These are phyloP conservation scores for Suillus luteus DNA, from an alignment of 768 basidiomycete genomes.

Conservation along the genomic window DNA sequence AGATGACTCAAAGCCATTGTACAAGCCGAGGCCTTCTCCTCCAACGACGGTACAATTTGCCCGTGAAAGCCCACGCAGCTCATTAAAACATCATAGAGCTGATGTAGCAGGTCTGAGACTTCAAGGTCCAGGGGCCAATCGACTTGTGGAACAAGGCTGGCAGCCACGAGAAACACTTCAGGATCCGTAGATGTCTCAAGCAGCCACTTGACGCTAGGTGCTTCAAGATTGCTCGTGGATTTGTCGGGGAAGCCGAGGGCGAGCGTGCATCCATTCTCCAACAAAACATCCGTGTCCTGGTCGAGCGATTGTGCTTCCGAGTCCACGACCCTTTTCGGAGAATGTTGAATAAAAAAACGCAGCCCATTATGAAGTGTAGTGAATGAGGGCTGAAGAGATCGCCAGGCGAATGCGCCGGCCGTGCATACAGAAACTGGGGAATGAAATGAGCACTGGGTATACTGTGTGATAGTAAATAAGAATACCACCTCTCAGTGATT, in stretches of 20 bases:
- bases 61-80: neutral
- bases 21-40: neutral
- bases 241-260: neutral
- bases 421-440: neutral
- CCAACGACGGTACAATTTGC: neutral
- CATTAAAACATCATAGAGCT: neutral
- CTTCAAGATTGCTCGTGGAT: neutral
- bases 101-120: neutral
- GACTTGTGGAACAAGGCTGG: neutral
- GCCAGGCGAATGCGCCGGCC: neutral
- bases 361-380: neutral
- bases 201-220: conserved; percentile 12
- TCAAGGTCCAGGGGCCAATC: neutral
- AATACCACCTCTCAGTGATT: neutral
- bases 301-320: neutral
- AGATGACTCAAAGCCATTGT: neutral
- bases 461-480: neutral
- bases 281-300: accelerated
- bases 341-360: neutral
- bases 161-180: neutral
- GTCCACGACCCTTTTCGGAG: neutral
- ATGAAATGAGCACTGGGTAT: neutral
- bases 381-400: neutral
- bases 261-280: neutral
- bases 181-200: neutral